These are phyloP conservation scores for Mycena sp. DNA, from an alignment of 1,284 basidiomycete species.

Conservation along the genomic window DNA sequence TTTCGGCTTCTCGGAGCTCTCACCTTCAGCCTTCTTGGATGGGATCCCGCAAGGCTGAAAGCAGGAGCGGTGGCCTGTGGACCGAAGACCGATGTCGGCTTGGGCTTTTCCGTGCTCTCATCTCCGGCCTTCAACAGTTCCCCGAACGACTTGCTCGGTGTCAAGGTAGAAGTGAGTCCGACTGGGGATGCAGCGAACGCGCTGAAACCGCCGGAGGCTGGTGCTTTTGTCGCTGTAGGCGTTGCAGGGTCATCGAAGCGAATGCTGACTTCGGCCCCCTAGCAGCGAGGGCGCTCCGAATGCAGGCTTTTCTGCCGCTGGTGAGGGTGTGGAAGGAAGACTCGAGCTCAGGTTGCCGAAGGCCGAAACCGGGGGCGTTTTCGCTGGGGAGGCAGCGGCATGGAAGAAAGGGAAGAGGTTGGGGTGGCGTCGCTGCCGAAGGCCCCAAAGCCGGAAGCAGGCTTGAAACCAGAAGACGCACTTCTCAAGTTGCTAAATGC, in stretches of 20 bases:
- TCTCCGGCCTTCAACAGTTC: conserved; percentile 49
- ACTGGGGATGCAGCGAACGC: conserved; percentile 56
- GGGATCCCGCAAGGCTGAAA: too few relatives aligned
- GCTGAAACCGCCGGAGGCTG: conserved; percentile 51
- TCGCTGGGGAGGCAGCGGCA: conserved; percentile 40
- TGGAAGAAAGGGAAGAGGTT: conserved; percentile 63
- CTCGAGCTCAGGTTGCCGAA: conserved; percentile 41
- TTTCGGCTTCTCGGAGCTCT: conserved; percentile 1
- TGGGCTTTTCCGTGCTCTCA: conserved; percentile 3
- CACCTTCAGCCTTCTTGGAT: too few relatives aligned
- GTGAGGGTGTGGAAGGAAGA: conserved; percentile 32
- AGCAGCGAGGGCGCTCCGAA: conserved; percentile 53
- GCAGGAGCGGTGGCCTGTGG: background rate
- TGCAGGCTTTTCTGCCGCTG: conserved; percentile 37
- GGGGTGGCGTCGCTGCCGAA: conserved; percentile 46
- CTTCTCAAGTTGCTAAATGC: conserved; percentile 27
- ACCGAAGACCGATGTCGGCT: too few relatives aligned
- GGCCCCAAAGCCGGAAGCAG: conserved; percentile 36
- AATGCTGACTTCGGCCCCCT: conserved; percentile 50
- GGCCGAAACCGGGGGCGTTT: conserved; percentile 44
- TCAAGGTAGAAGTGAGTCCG: conserved; percentile 55
- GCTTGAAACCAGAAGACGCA: conserved; percentile 32
- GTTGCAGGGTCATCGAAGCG: conserved; percentile 35
- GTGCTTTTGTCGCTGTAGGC: conserved; percentile 40
- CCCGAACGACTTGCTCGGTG: conserved; percentile 50